These are phyloP conservation scores for Prunus mira DNA, from an alignment of 306 rosid genomes.

Conservation along the genomic window DNA sequence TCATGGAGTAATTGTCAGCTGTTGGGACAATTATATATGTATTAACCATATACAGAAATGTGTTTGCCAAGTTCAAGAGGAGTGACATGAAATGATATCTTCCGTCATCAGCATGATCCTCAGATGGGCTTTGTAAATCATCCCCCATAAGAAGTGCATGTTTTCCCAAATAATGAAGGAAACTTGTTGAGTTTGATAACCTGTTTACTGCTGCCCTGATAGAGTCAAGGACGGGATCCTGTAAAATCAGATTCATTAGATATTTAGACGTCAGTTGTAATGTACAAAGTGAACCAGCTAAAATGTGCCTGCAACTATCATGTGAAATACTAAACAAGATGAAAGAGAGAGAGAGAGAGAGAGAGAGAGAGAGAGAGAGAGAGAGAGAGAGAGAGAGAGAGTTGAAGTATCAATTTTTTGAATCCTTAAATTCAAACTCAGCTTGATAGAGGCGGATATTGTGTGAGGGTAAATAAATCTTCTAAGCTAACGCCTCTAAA, in stretches of 20 bases:
- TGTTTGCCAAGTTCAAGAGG: constrained; percentile 76
- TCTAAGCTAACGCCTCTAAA: too few relatives aligned
- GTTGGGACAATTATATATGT: constrained; percentile 93
- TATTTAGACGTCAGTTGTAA: neutral
- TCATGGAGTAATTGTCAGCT: constrained; percentile 83
- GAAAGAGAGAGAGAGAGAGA: too few relatives aligned
- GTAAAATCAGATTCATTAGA: constrained; percentile 27
- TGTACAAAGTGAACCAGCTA: neutral
- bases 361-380: too few relatives aligned
- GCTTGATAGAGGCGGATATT: too few relatives aligned
- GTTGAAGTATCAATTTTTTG: too few relatives aligned
- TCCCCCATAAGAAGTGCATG: constrained; percentile 83
- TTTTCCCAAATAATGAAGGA: constrained; percentile 73
- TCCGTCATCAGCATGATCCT: constrained; percentile 49
- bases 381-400: too few relatives aligned
- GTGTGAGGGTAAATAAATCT: too few relatives aligned
- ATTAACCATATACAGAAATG: constrained; percentile 91
- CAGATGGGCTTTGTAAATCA: constrained; percentile 54
- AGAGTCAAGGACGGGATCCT: constrained; percentile 82
- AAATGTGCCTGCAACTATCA: neutral
- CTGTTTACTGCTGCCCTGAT: constrained; percentile 75
- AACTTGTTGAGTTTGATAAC: constrained; percentile 72
- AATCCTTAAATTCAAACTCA: too few relatives aligned
- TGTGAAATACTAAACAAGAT: neutral
- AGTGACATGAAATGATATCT: constrained; percentile 80